A percentile compares a stretch with the other conserved stretches of the same genome.
Evolutionary conservation across 768 basidiomycete genomes (phyloP).

Genomic region (Epithele typhae): DNA sequence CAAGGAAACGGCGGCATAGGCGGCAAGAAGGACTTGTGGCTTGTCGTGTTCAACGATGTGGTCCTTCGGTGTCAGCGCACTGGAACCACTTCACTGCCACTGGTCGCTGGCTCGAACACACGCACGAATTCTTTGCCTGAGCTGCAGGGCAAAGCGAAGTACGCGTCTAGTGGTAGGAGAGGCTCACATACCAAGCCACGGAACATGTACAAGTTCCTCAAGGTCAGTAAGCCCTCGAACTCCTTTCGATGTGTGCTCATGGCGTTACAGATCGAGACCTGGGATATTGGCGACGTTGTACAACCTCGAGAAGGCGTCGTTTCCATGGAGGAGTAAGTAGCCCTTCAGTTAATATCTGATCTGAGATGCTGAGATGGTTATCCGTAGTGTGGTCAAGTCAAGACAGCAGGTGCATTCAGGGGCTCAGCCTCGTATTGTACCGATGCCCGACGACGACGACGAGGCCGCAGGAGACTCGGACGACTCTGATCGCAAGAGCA

Average conservation of each 20-base stretch:
- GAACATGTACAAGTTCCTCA: conserved; percentile 91
- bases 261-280: conserved; percentile 73
- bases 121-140: conserved; percentile 81
- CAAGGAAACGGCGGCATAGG: conserved; percentile 47
- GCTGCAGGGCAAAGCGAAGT: conserved; percentile 77
- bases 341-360: conserved; percentile 4
- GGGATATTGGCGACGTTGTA: conserved; percentile 75
- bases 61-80: conserved; percentile 87
- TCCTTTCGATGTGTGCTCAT: not conserved
- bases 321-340: conserved; percentile 83
- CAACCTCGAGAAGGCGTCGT: conserved; percentile 79
- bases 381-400: conserved; percentile 62
- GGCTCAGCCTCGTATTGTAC: conserved; percentile 61
- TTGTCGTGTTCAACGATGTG: conserved; percentile 95
- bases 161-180: conserved; percentile 75
- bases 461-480: conserved; percentile 61
- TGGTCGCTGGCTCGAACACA: conserved; percentile 61
- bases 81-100: conserved; percentile 81
- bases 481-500: conserved; percentile 85
- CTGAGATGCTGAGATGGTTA: no score
- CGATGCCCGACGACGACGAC: conserved; percentile 58
- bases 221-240: conserved; percentile 42
- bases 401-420: conserved; percentile 54
- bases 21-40: conserved; percentile 86
- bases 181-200: conserved; percentile 76